Evolutionary conservation across 169 alveolate species (phyloP).

Genomic region (Plasmodium gaboni): DNA sequence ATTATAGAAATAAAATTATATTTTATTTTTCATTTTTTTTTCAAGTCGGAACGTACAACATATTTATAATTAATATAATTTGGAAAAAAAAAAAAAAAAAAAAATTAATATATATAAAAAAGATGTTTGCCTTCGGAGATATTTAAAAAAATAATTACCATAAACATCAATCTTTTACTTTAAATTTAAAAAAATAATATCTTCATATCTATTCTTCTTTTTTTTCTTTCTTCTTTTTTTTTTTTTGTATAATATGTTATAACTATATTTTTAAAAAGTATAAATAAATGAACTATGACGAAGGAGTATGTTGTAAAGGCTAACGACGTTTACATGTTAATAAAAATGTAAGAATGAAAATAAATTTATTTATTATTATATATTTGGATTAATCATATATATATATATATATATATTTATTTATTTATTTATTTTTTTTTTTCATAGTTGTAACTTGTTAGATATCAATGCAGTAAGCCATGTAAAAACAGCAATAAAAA

Average conservation of each 20-base stretch:
- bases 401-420: background rate
- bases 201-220: background rate
- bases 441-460: constrained; percentile 21
- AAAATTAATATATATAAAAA: too few species aligned
- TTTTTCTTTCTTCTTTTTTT: background rate
- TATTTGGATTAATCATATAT: background rate
- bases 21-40: too few species aligned
- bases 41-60: too few species aligned
- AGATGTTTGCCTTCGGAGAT: too few species aligned
- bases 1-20: too few species aligned
- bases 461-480: constrained; percentile 45
- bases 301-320: constrained; percentile 49
- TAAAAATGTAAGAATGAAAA: constrained; percentile 25
- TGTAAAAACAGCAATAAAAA: constrained; percentile 33
- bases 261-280: background rate
- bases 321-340: constrained; percentile 17
- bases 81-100: too few species aligned
- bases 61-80: too few species aligned
- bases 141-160: too few species aligned
- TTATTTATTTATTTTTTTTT: background rate
- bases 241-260: background rate
- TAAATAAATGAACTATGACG: background rate
- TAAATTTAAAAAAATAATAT: too few species aligned
- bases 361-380: background rate
- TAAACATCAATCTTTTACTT: too few species aligned